A percentile compares a stretch with the other conserved stretches of the same genome.
These are phyloP conservation scores for Phytophthora hybrid DNA, from an alignment of 352 stramenopile genomes.

Conservation along the genomic window DNA sequence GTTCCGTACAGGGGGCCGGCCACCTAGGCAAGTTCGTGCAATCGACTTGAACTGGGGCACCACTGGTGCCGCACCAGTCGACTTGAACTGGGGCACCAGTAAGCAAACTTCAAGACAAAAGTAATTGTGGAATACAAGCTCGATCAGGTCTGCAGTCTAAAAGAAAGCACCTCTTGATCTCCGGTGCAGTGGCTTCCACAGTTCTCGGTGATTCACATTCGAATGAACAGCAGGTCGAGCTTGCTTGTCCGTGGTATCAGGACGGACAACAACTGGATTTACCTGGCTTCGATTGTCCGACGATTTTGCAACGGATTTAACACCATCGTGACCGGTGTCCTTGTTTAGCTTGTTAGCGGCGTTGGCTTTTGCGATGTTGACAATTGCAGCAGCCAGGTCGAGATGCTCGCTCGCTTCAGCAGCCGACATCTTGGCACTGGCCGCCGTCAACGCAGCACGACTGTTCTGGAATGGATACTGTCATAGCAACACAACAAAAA, in stretches of 20 bases:
- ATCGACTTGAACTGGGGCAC: no score
- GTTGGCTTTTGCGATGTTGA: conserved; percentile 38
- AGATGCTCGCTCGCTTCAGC: conserved; percentile 31
- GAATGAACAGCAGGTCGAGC: background rate
- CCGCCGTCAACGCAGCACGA: conserved; percentile 27
- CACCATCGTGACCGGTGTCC: background rate
- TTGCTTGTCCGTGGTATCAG: background rate
- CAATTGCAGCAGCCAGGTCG: conserved; percentile 39
- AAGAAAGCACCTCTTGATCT: conserved; percentile 4
- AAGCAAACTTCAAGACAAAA: background rate
- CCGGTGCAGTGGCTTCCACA: conserved; percentile 46
- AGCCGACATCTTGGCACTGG: conserved; percentile 21
- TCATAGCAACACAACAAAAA: background rate
- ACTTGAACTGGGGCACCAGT: no score
- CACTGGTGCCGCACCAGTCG: no score
- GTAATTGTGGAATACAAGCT: background rate
- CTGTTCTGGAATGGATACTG: conserved; percentile 50
- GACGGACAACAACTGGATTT: background rate
- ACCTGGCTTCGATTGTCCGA: background rate
- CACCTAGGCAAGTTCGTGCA: no score
- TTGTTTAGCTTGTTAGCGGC: conserved; percentile 15
- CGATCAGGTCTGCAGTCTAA: background rate
- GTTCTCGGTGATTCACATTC: background rate
- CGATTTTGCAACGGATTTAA: background rate
- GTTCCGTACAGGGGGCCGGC: no score